Conservation (phyloP, 2,329 filamentous ascomycete genomes). For the Phaeosphaeriaceae sp. region DNA sequence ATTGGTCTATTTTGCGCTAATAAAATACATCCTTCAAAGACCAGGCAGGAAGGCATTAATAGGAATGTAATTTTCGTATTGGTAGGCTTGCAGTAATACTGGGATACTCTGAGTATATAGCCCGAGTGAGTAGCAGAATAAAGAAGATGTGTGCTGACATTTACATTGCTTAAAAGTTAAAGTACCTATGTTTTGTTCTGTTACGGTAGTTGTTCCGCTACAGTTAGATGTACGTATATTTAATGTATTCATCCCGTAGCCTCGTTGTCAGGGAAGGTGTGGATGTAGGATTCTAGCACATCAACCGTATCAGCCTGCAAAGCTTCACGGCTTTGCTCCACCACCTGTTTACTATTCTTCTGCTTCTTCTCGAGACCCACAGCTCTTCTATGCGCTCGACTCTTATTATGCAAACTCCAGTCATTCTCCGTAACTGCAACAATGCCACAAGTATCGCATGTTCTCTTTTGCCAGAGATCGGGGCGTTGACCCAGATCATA, state of each 20-base stretch:
- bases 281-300: slow-evolving; percentile 28
- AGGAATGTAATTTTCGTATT: too few species aligned
- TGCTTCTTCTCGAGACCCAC: slow-evolving; percentile 37
- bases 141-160: too few species aligned
- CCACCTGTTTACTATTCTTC: slow-evolving; percentile 14
- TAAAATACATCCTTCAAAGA: neutral
- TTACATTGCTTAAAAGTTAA: too few species aligned
- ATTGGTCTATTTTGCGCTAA: too few species aligned
- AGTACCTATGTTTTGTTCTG: too few species aligned
- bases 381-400: slow-evolving; percentile 59
- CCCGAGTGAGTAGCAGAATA: too few species aligned
- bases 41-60: neutral
- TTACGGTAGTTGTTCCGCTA: too few species aligned
- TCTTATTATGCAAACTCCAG: slow-evolving; percentile 64
- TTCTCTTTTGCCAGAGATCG: slow-evolving; percentile 58
- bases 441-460: slow-evolving; percentile 74
- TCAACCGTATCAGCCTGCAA: slow-evolving; percentile 25
- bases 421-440: slow-evolving; percentile 62
- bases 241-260: neutral
- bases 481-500: slow-evolving; percentile 53
- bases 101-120: too few species aligned
- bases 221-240: too few species aligned
- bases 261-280: slow-evolving; percentile 12
- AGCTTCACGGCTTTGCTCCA: slow-evolving; percentile 1
- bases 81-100: too few species aligned